These are phyloP conservation scores for Geotrichum macrosporum DNA, from an alignment of 1,139 yeast species.

Conservation along the genomic window DNA sequence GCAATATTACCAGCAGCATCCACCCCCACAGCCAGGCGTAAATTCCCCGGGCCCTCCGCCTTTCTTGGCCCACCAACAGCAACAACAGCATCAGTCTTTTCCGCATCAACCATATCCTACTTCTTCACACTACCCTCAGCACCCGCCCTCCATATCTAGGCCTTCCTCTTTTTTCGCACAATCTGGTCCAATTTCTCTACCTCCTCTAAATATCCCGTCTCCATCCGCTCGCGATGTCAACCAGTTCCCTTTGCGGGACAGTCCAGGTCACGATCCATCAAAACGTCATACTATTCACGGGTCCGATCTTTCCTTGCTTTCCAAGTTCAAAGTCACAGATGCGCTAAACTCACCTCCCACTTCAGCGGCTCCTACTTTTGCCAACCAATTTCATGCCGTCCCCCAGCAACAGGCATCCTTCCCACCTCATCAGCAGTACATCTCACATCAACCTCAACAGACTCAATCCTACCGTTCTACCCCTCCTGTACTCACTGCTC, in stretches of 20 bases:
- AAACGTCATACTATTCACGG: slow-evolving; percentile 16
- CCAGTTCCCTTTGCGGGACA: slow-evolving; percentile 8
- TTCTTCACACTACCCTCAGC: slow-evolving; percentile 1
- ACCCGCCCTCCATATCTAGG: slow-evolving; percentile 7
- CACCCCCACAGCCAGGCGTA: not conserved
- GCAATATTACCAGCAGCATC: not conserved
- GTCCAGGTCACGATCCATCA: not conserved
- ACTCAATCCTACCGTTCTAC: no score
- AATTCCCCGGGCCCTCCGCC: no score
- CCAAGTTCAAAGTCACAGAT: slow-evolving; percentile 16
- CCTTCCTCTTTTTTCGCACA: slow-evolving; percentile 9
- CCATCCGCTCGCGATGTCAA: slow-evolving; percentile 9
- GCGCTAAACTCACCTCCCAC: slow-evolving; percentile 11
- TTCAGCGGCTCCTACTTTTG: not conserved
- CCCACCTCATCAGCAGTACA: no score
- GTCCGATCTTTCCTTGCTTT: slow-evolving; percentile 15
- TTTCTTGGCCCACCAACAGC: no score
- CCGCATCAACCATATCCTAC: not conserved
- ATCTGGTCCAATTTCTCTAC: slow-evolving; percentile 16
- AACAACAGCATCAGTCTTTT: not conserved
- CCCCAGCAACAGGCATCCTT: no score
- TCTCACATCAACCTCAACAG: no score
- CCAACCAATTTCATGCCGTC: not conserved
- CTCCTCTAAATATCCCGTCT: slow-evolving; percentile 15
- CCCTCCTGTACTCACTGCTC: not conserved